Percentiles rank a stretch among this genome's conserved stretches.
phyloP scores from a whole-genome alignment of 2,329 filamentous ascomycete genomes.

The Microcera coccophila region DNA sequence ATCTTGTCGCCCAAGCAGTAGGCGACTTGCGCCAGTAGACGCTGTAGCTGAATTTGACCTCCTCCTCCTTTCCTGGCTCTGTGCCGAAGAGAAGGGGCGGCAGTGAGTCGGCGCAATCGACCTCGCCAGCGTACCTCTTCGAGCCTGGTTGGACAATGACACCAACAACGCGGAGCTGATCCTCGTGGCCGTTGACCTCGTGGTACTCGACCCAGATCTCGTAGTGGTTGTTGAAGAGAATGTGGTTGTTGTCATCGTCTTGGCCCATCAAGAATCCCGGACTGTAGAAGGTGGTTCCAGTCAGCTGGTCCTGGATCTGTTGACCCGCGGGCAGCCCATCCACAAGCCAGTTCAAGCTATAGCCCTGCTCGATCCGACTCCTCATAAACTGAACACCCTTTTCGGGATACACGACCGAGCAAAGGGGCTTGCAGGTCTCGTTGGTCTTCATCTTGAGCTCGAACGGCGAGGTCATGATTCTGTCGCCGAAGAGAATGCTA shows the following conservation, averaged over 20 bases:
- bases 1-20: constrained; percentile 92
- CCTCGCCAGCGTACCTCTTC: constrained; percentile 52
- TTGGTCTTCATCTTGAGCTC: constrained; percentile 82
- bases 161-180: constrained; percentile 83
- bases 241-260: constrained; percentile 50
- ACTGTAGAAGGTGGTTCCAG: constrained; percentile 77
- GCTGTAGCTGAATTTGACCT: constrained; percentile 85
- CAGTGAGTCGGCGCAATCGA: constrained; percentile 60
- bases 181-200: constrained; percentile 60
- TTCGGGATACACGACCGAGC: constrained; percentile 60
- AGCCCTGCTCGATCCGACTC: constrained; percentile 74
- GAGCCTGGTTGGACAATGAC: constrained; percentile 84
- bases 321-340: constrained; percentile 92
- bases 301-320: constrained; percentile 70
- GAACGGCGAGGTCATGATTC: constrained; percentile 95
- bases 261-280: constrained; percentile 81
- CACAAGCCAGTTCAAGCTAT: constrained; percentile 92
- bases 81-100: constrained; percentile 60
- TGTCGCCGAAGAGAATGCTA: constrained; percentile 94
- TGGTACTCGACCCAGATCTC: constrained; percentile 94
- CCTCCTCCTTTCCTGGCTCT: constrained; percentile 45
- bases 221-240: constrained; percentile 87
- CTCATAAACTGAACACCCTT: constrained; percentile 76
- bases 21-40: constrained; percentile 81
- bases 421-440: constrained; percentile 81